Percentiles rank a stretch among this genome's conserved stretches.
Evolutionary conservation across 2,329 filamentous ascomycete species (phyloP).

Genomic region (Sclerotinia trifoliorum): DNA sequence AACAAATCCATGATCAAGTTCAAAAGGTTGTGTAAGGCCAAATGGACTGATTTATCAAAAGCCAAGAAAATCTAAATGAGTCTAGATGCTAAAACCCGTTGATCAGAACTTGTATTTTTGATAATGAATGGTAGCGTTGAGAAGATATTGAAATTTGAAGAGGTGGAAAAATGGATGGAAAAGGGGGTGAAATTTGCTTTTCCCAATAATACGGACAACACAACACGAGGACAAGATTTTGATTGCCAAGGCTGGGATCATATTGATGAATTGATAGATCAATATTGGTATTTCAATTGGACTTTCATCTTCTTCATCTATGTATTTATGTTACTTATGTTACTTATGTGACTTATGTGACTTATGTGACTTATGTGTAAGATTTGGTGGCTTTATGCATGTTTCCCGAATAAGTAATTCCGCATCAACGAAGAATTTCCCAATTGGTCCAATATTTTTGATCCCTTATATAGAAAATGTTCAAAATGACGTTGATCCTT

Average conservation of each 20-base stretch:
- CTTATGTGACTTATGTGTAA: not conserved
- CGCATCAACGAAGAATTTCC: not conserved
- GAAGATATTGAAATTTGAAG: not conserved
- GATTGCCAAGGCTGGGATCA: not conserved
- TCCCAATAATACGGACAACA: no score
- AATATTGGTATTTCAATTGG: no score
- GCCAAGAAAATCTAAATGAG: not conserved
- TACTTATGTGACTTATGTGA: no score
- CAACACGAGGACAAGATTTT: not conserved
- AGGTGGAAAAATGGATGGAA: no score
- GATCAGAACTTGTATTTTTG: not conserved
- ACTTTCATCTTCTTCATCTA: not conserved
- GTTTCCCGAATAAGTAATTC: not conserved
- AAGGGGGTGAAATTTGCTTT: not conserved
- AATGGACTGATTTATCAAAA: not conserved
- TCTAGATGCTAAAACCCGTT: not conserved
- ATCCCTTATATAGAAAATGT: not conserved
- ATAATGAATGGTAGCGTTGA: not conserved
- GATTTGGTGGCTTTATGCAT: not conserved
- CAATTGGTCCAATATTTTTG: not conserved
- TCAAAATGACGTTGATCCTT: slow-evolving; percentile 13
- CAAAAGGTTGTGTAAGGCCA: not conserved
- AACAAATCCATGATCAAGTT: not conserved
- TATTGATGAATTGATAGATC: not conserved
- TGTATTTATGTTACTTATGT: not conserved